These are phyloP conservation scores for Fomitopsis schrenkii DNA, from an alignment of 1,284 basidiomycete genomes.

Conservation along the genomic window DNA sequence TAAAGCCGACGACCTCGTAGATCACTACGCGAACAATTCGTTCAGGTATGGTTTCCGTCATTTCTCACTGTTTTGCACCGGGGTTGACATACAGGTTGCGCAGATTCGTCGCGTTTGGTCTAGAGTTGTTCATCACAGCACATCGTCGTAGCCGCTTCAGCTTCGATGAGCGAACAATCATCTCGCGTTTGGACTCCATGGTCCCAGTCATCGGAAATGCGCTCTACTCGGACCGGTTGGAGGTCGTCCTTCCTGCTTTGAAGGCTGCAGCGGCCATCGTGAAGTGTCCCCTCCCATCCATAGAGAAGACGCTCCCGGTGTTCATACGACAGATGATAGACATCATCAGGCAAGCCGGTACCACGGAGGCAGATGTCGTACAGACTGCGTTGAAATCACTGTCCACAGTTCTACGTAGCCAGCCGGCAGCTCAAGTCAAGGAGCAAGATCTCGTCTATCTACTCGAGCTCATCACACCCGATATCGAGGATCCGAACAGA, in stretches of 20 bases:
- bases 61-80: not conserved
- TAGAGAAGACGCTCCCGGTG: conserved; percentile 78
- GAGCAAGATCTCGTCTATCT: conserved; percentile 90
- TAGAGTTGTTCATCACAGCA: conserved; percentile 90
- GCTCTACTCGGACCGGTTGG: conserved; percentile 80
- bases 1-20: conserved; percentile 47
- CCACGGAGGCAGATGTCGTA: conserved; percentile 85
- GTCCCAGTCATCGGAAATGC: conserved; percentile 89
- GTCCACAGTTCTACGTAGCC: conserved; percentile 83
- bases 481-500: conserved; percentile 91
- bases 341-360: conserved; percentile 83
- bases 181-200: conserved; percentile 84
- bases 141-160: conserved; percentile 86
- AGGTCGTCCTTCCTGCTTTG: conserved; percentile 79
- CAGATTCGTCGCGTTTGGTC: conserved; percentile 90
- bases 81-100: not conserved
- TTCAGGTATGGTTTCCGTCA: conserved; percentile 49
- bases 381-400: conserved; percentile 90
- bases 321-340: conserved; percentile 85
- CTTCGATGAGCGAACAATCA: conserved; percentile 67
- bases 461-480: conserved; percentile 82
- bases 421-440: conserved; percentile 74
- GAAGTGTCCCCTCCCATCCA: conserved; percentile 79
- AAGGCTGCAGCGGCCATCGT: conserved; percentile 81
- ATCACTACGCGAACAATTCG: conserved; percentile 84